phyloP scores from a whole-genome alignment of 495 filamentous ascomycete genomes.

The Cryomyces antarcticus region DNA sequence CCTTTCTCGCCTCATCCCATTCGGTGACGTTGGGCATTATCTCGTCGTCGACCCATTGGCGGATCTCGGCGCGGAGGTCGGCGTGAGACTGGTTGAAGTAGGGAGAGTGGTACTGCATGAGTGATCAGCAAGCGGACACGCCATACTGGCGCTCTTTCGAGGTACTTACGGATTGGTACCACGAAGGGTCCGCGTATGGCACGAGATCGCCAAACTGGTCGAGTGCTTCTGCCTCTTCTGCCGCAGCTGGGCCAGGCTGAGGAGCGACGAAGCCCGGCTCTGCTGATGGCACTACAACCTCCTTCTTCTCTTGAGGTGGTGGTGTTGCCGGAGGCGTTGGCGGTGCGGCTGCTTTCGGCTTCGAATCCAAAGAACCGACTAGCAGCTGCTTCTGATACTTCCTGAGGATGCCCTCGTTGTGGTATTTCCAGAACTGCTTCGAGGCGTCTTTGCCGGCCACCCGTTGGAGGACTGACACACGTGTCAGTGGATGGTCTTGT shows the following conservation, averaged over 20 bases:
- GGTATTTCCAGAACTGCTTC: conserved; percentile 99
- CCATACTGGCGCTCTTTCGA: not conserved
- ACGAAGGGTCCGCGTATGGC: conserved; percentile 78
- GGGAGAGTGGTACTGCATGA: conserved; percentile 65
- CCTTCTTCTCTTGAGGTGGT: conserved; percentile 28
- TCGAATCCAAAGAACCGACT: conserved; percentile 77
- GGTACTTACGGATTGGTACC: conserved; percentile 81
- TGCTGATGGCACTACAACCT: conserved; percentile 24
- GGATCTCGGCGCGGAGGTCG: conserved; percentile 71
- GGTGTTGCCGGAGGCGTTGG: conserved; percentile 32
- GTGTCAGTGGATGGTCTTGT: conserved; percentile 2
- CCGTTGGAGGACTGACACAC: conserved; percentile 49
- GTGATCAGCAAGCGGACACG: conserved; percentile 4
- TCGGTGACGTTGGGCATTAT: conserved; percentile 85
- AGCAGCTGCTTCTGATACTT: conserved; percentile 80
- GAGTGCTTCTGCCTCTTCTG: conserved; percentile 42
- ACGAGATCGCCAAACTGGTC: conserved; percentile 75
- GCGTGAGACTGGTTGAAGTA: conserved; percentile 90
- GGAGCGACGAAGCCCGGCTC: conserved; percentile 25
- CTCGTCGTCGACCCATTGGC: conserved; percentile 75
- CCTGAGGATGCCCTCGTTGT: conserved; percentile 85
- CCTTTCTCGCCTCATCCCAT: conserved; percentile 88
- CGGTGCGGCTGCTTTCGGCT: conserved; percentile 38
- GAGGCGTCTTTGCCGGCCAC: conserved; percentile 93
- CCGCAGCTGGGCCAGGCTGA: conserved; percentile 18